These are phyloP conservation scores for Hippophae rhamnoides DNA, from an alignment of 306 rosid genomes.

Conservation along the genomic window DNA sequence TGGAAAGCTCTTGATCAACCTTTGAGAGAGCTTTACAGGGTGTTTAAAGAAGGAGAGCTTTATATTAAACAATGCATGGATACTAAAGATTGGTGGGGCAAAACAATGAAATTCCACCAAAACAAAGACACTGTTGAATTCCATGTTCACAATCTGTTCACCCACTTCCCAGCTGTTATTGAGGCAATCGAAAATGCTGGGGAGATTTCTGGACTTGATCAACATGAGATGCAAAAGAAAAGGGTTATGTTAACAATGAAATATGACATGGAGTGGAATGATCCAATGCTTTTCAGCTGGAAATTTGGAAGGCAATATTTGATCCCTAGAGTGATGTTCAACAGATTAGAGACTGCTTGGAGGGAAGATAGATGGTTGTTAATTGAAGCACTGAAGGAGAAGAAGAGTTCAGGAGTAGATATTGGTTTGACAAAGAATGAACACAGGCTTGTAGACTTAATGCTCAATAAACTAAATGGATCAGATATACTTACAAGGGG, in stretches of 20 bases:
- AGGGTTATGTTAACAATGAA: slow-evolving; percentile 43
- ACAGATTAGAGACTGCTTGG: slow-evolving; percentile 48
- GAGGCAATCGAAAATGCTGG: slow-evolving; percentile 82
- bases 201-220: slow-evolving; percentile 52
- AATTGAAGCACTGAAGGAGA: slow-evolving; percentile 50
- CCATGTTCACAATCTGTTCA: slow-evolving; percentile 69
- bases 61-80: slow-evolving; percentile 68
- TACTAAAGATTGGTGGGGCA: slow-evolving; percentile 66
- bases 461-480: slow-evolving; percentile 41
- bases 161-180: slow-evolving; percentile 62
- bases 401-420: slow-evolving; percentile 19
- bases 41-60: slow-evolving; percentile 67
- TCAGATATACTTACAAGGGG: slow-evolving; percentile 15
- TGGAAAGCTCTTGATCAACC: slow-evolving; percentile 87
- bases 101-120: slow-evolving; percentile 48
- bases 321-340: slow-evolving; percentile 52
- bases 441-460: slow-evolving; percentile 33
- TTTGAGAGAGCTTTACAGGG: slow-evolving; percentile 55
- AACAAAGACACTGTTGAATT: slow-evolving; percentile 63
- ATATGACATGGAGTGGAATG: slow-evolving; percentile 76
- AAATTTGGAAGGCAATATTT: slow-evolving; percentile 87
- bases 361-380: slow-evolving; percentile 76
- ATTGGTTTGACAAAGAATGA: slow-evolving; percentile 35
- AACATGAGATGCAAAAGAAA: slow-evolving; percentile 65
- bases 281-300: slow-evolving; percentile 70